Evolutionary conservation across 208 protist genomes (phyloP), one percentile per base, ranked within the genome.

Genomic region (Angomonas desouzai): DNA sequence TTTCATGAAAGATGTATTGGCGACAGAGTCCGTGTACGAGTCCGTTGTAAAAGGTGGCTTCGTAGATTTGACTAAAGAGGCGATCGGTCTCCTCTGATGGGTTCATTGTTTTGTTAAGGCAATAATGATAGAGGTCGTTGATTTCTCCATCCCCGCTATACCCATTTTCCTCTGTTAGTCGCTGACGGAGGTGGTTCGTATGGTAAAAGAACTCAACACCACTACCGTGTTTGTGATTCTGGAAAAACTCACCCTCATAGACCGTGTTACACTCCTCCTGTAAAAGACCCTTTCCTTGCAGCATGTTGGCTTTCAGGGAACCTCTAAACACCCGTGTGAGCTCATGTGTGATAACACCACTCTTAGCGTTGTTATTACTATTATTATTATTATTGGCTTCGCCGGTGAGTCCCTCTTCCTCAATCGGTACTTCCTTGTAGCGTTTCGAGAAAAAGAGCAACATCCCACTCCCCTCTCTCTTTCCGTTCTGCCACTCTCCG

Each of bases 401-500:
- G 6, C 36, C 36, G 36, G 36, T 13, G 36, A 13, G 6, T 13
- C 6, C 9, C 36, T 40, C 36, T 40, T 40, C n/a, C n/a, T n/a
- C 36, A 40, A 13, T 18, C 9, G 36, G 36, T 18, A 13, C 36
- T 13, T 51, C 20, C 10, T 23, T 3, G 3, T 9, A 2, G 18
- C 30, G 29, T 22, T 23, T 28, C 0, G 30, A n/a, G 11, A 36
- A 3, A 27, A 63, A 66, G 13, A 64, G 48, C 20, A 93, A 66
- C 62, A 92, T 77, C 20, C 91, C 91, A 0, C 72, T 91, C 45
- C 91, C 91, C 55, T 94, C 85, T 29, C 78, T 70, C 49, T 82
- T 27, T 0, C 83, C 86, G n/a, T 79, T 67, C 48, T 48, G 32
- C 91, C 91, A 96, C 68, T 96, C 79, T 1, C 91, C 91, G 57